These are phyloP conservation scores for Cutaneotrichosporon daszewskae DNA, from an alignment of 1,284 basidiomycete species.

Conservation along the genomic window DNA sequence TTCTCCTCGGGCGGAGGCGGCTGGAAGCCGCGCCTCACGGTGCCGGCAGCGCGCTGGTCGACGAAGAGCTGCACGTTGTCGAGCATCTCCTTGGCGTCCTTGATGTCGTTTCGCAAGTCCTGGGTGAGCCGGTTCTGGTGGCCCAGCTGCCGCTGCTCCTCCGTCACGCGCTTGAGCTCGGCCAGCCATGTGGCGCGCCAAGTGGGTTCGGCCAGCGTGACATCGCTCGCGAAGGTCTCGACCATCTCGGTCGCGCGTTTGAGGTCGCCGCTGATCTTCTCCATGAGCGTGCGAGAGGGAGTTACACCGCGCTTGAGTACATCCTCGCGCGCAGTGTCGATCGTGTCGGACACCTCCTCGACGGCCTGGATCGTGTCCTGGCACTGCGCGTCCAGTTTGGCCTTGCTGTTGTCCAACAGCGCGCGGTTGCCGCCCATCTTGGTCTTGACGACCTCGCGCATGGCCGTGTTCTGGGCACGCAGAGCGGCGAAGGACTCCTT, in stretches of 20 bases:
- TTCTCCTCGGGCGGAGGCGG: slow-evolving; percentile 20
- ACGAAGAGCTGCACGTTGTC: slow-evolving; percentile 84
- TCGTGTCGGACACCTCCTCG: slow-evolving; percentile 87
- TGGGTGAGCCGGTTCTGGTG: slow-evolving; percentile 85
- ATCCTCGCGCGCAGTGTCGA: slow-evolving; percentile 86
- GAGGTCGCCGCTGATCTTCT: slow-evolving; percentile 69
- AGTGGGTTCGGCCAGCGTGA: slow-evolving; percentile 84
- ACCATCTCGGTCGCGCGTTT: slow-evolving; percentile 65
- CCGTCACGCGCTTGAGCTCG: slow-evolving; percentile 91
- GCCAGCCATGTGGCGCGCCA: slow-evolving; percentile 99
- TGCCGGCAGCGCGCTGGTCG: slow-evolving; percentile 57
- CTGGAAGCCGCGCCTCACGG: slow-evolving; percentile 32
- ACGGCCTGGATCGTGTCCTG: slow-evolving; percentile 87
- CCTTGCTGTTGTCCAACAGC: slow-evolving; percentile 86
- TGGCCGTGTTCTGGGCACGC: slow-evolving; percentile 74
- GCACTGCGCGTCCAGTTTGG: slow-evolving; percentile 77
- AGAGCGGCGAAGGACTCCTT: slow-evolving; percentile 74
- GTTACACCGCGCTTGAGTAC: slow-evolving; percentile 83
- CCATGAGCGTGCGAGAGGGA: slow-evolving; percentile 69
- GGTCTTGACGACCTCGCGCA: slow-evolving; percentile 75
- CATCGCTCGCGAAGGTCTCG: slow-evolving; percentile 72
- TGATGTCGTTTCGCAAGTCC: slow-evolving; percentile 86
- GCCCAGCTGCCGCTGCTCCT: slow-evolving; percentile 89
- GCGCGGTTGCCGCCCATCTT: slow-evolving; percentile 80
- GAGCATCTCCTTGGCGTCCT: slow-evolving; percentile 75